These are phyloP conservation scores for Aspergillus tubingensis DNA, from an alignment of 2,329 filamentous ascomycete species.

Conservation along the genomic window DNA sequence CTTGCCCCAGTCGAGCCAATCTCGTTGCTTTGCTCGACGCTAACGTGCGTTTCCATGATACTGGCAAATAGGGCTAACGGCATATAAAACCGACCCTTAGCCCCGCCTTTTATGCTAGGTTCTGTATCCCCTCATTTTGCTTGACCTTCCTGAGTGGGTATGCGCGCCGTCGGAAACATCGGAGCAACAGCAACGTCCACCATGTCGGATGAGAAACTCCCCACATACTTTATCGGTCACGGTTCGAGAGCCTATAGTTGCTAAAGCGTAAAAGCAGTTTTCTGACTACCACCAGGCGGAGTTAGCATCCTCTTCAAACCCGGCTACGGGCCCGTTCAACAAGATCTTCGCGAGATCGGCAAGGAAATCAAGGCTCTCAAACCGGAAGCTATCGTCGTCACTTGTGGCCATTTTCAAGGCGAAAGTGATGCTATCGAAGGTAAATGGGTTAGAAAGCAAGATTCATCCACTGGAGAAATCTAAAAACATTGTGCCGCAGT, in stretches of 20 bases:
- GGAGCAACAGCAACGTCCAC: background rate
- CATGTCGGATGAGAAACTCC: background rate
- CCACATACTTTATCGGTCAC: conserved; percentile 5
- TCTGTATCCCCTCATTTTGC: background rate
- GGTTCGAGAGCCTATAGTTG: background rate
- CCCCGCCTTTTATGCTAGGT: background rate
- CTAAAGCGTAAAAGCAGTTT: background rate
- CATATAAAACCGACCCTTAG: background rate
- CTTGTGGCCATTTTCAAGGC: background rate
- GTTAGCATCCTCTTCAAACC: conserved; percentile 5
- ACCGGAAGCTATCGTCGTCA: background rate
- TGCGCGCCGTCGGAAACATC: background rate
- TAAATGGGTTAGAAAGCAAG: background rate
- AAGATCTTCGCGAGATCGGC: conserved; percentile 1
- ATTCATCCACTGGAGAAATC: background rate
- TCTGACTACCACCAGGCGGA: background rate
- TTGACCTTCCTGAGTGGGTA: background rate
- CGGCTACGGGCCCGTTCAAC: conserved; percentile 1
- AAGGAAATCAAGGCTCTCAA: background rate
- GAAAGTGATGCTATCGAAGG: background rate
- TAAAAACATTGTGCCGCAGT: background rate
- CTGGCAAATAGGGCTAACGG: background rate
- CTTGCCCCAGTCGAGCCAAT: background rate
- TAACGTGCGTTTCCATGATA: background rate
- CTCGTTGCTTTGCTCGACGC: background rate